Percentiles rank a stretch among this genome's conserved stretches.
Conservation (phyloP, 2,329 filamentous ascomycete genomes). For the Aspergillus clavatus region DNA sequence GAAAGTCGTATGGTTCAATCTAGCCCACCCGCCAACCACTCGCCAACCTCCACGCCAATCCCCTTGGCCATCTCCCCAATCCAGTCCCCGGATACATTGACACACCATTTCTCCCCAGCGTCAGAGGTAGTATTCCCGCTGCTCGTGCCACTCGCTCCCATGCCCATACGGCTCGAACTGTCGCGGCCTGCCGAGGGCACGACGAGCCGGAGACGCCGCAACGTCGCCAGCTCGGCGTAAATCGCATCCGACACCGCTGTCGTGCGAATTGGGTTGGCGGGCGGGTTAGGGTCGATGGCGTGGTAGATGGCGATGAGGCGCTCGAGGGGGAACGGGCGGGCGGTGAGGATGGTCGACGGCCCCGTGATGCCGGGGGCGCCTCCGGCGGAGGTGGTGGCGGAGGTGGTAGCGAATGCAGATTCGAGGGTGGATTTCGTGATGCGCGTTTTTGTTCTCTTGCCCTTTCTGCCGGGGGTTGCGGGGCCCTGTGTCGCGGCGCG, state of each 20-base stretch:
- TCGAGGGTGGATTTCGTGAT: constrained; percentile 40
- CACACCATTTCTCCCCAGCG: constrained; percentile 45
- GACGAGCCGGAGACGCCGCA: constrained; percentile 44
- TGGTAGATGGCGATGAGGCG: constrained; percentile 46
- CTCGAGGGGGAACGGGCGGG: constrained; percentile 43
- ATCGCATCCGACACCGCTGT: constrained; percentile 40
- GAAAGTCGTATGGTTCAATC: constrained; percentile 22
- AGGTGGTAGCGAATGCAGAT: constrained; percentile 37
- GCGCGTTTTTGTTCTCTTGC: constrained; percentile 34
- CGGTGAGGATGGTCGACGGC: constrained; percentile 38
- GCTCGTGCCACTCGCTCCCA: constrained; percentile 22
- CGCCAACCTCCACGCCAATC: constrained; percentile 44
- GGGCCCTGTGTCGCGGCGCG: constrained; percentile 23
- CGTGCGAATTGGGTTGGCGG: constrained; percentile 35
- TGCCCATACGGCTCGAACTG: constrained; percentile 24
- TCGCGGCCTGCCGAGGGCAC: constrained; percentile 37
- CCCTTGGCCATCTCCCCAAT: constrained; percentile 42
- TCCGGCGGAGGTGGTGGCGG: constrained; percentile 32
- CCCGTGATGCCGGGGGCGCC: constrained; percentile 31
- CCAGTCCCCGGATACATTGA: constrained; percentile 46
- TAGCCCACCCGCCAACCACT: constrained; percentile 39
- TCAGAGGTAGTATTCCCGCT: constrained; percentile 36
- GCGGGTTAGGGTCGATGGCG: constrained; percentile 44
- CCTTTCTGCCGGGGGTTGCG: constrained; percentile 30
- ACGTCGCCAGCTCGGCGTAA: constrained; percentile 43